Base-by-base conservation (phyloP, 116 monocot species). In the Cymodocea nodosa region DNA sequence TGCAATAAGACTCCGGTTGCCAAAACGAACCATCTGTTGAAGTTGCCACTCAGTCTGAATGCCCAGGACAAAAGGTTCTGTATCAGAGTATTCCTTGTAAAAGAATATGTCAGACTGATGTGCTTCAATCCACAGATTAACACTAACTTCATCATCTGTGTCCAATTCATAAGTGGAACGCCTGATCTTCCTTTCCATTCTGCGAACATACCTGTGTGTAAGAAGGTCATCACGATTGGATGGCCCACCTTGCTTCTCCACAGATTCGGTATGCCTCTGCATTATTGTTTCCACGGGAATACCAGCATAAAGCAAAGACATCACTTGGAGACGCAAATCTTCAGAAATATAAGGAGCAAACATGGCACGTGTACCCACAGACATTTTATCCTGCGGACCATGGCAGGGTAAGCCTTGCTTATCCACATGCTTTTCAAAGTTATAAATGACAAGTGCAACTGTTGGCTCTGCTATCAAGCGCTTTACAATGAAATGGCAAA, bases 1-100 rank as follows among this genome's bases (percentile, higher is more conserved):
- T 23, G 89, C 98, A 9, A 98, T 13, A 60, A 98, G 63, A 55
- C 81, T 79, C 12, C 66, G 74, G 61, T 92, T 98, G 39, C 92
- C 89, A 81, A 84, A 92, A 1, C 51, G 88, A 72, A 98, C 81
- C 86, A 98, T 82, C 62, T 92, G 98, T 59, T 98, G 92, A 53
- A 98, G 84, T 62, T 98, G 98, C 98, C 98, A 98, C 53, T 98
- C 92, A 35, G 89, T 92, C 69, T 98, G 98, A 58, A 98, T 81
- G 63, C 98, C 92, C 74, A 98, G 66, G 70, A 82, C 65, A 79
- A 98, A 98, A 74, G 92, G 79, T 13, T 86, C 98, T 50, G 82
- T 75, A 62, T 89, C 75, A 65, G 98, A 92, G 78, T 82, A 98
- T 6, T 98, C 89, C 73, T 98, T 86, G 58, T 78, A 92, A 58